Evolutionary conservation across 768 basidiomycete species (phyloP), one percentile per base, ranked within the genome.

Genomic region (Lactarius indigo): DNA sequence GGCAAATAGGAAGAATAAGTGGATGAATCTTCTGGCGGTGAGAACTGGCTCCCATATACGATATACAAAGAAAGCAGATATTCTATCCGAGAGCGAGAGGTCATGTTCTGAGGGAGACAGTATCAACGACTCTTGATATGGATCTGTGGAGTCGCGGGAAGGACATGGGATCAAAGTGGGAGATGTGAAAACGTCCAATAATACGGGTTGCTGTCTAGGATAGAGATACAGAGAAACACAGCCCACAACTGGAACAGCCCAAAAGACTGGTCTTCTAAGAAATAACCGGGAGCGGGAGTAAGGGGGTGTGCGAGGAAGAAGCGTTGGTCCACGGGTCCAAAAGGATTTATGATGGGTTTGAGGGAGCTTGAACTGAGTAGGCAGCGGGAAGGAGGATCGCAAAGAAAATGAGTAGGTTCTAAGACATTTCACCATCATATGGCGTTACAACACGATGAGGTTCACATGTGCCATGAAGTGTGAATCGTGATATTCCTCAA

Each of bases 31-130:
- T 61, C 83, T 80, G 30, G 88, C 85, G 1, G 94, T 98, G 57
- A 90, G 81, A 59, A 98, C 74, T 17, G 94, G 96, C 74, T 98
- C 95, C 84, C 90, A 84, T 71, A 98, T 77, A 60, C 79, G 81
- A 61, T 82, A 78, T 52, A 80, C 81, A 20, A 95, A 71, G 58
- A 91, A 72, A 15, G 73, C 68, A 10, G 75, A 56, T 58, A 90
- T 76, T 54, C 82, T 78, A 3, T 78, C 73, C 18, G 77, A 64
- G 37, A 90, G 74, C 10, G 84, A 79, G 41, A 76, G 77, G 63
- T 84, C 79, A 12, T 80, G 76, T 76, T 93, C 92, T 23, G 85
- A 83, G 2, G 91, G 88, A 1, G 93, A 94, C 63, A 84, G 78
- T 55, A 92, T 86, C 64, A 80, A 75, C 4, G 76, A 69, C 35